These are phyloP conservation scores for Candida insectorum DNA, from an alignment of 805 yeast genomes.

Conservation along the genomic window DNA sequence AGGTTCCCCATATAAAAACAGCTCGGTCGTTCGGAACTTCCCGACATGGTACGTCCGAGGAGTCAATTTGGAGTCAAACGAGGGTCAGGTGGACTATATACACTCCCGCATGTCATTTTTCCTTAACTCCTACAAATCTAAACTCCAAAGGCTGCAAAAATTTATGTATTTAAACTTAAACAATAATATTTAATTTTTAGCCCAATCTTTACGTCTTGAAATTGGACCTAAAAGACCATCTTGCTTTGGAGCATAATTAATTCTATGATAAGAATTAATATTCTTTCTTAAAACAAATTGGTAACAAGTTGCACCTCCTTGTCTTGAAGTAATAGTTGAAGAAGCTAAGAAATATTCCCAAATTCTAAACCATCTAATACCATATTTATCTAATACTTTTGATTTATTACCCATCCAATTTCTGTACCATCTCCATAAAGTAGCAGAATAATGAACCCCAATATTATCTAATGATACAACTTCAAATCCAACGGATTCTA, in stretches of 20 bases:
- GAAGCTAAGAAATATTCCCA: slow-evolving; percentile 89
- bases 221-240: slow-evolving; percentile 65
- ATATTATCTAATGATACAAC: slow-evolving; percentile 79
- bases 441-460: slow-evolving; percentile 90
- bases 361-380: slow-evolving; percentile 85
- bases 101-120: background rate
- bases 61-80: slow-evolving; percentile 1
- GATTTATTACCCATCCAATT: slow-evolving; percentile 89
- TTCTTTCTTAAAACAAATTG: slow-evolving; percentile 91
- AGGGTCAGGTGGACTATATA: background rate
- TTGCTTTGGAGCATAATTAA: slow-evolving; percentile 76
- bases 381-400: slow-evolving; percentile 72
- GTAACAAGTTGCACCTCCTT: slow-evolving; percentile 89
- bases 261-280: slow-evolving; percentile 77
- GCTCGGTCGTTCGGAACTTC: slow-evolving; percentile 2
- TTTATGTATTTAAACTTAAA: background rate
- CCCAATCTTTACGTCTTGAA: slow-evolving; percentile 56
- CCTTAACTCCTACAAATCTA: background rate
- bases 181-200: slow-evolving; percentile 23
- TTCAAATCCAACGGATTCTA: slow-evolving; percentile 86
- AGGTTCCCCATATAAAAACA: no score
- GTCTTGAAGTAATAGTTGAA: slow-evolving; percentile 83
- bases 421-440: slow-evolving; percentile 91
- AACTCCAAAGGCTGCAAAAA: no score
- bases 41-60: slow-evolving; percentile 1